Percentiles rank a stretch among this genome's conserved stretches.
Conservation (phyloP, 1,284 basidiomycete genomes). For the Pyrrhoderma noxium region DNA sequence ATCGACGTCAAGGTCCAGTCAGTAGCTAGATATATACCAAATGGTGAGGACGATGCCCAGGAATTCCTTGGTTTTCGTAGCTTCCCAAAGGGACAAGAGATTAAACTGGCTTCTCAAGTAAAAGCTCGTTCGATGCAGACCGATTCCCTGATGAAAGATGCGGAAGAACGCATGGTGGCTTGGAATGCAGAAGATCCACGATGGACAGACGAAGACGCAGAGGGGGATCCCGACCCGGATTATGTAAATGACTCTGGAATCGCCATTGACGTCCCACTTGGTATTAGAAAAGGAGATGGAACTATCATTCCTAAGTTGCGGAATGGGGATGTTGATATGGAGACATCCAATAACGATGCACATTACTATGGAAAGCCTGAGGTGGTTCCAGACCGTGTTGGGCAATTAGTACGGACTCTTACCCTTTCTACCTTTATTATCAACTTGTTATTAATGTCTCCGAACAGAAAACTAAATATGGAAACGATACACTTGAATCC, state of each 20-base stretch:
- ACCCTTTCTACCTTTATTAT: neutral
- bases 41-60: slow-evolving; percentile 50
- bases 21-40: slow-evolving; percentile 64
- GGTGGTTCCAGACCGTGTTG: slow-evolving; percentile 45
- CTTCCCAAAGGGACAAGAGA: slow-evolving; percentile 20
- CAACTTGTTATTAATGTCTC: neutral
- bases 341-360: slow-evolving; percentile 28
- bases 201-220: slow-evolving; percentile 21
- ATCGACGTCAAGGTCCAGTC: slow-evolving; percentile 65
- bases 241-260: slow-evolving; percentile 39
- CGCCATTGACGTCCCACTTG: slow-evolving; percentile 34
- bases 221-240: slow-evolving; percentile 39
- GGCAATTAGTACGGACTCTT: slow-evolving; percentile 40
- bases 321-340: slow-evolving; percentile 19
- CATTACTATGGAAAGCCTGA: slow-evolving; percentile 48
- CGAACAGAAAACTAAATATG: neutral
- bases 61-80: slow-evolving; percentile 46
- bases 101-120: slow-evolving; percentile 26
- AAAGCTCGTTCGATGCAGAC: slow-evolving; percentile 46
- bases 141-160: slow-evolving; percentile 45
- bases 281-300: slow-evolving; percentile 41
- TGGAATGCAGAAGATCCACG: slow-evolving; percentile 42
- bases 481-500: slow-evolving; percentile 5
- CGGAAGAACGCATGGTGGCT: slow-evolving; percentile 36
- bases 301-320: slow-evolving; percentile 32